Conservation (phyloP, 805 yeast species). For the Kockiozyma suomiensis region DNA sequence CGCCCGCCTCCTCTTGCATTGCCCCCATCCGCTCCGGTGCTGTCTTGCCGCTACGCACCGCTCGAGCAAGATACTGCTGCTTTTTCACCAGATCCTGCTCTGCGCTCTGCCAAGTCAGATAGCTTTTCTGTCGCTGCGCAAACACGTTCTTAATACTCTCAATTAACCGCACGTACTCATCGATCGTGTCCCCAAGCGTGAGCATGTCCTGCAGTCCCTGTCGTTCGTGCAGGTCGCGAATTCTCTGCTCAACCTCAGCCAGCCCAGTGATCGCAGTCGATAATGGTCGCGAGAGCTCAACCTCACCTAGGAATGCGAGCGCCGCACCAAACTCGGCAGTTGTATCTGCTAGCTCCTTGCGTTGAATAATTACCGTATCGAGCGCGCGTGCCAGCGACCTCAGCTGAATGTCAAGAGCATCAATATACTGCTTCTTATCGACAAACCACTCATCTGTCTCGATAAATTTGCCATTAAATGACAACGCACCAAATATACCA, state of each 20-base stretch:
- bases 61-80: slow-evolving; percentile 51
- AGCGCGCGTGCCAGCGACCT: slow-evolving; percentile 68
- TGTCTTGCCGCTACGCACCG: slow-evolving; percentile 50
- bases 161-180: slow-evolving; percentile 79
- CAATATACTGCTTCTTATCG: slow-evolving; percentile 68
- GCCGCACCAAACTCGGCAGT: slow-evolving; percentile 66
- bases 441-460: slow-evolving; percentile 81
- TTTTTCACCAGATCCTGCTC: slow-evolving; percentile 55
- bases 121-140: slow-evolving; percentile 66
- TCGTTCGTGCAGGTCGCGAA: slow-evolving; percentile 74
- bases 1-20: slow-evolving; percentile 61
- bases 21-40: slow-evolving; percentile 65
- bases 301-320: slow-evolving; percentile 62
- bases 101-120: slow-evolving; percentile 49
- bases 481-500: slow-evolving; percentile 49
- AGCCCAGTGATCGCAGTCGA: slow-evolving; percentile 68
- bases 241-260: slow-evolving; percentile 67
- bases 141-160: slow-evolving; percentile 74
- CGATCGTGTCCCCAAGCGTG: slow-evolving; percentile 82
- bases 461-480: slow-evolving; percentile 61
- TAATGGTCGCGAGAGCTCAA: slow-evolving; percentile 72
- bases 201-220: slow-evolving; percentile 81
- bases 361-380: slow-evolving; percentile 71
- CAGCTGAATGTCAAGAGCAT: slow-evolving; percentile 71
- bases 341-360: slow-evolving; percentile 70